Evolutionary conservation across 1,139 yeast genomes (phyloP).

Genomic region (Candida mesenterica): DNA sequence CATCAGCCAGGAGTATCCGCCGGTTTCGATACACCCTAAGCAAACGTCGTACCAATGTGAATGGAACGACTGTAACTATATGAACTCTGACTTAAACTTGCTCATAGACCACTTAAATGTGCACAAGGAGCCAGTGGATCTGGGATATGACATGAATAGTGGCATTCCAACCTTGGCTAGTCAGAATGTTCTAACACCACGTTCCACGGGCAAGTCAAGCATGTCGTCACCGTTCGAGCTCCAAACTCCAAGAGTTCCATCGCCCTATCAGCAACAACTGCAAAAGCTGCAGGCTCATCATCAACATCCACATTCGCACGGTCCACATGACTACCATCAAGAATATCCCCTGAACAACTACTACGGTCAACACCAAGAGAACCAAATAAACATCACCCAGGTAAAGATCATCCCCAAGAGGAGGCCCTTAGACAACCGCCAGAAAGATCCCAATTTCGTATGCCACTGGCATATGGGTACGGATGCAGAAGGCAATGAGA

Average conservation of each 20-base stretch:
- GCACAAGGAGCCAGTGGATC: constrained; percentile 33
- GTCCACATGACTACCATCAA: neutral
- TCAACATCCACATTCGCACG: neutral
- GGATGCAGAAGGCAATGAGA: constrained; percentile 28
- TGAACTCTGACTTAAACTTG: constrained; percentile 48
- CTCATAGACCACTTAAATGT: constrained; percentile 61
- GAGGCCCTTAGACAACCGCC: constrained; percentile 9
- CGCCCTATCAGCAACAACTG: neutral
- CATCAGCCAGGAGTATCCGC: constrained; percentile 32
- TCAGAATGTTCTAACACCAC: constrained; percentile 17
- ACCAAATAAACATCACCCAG: constrained; percentile 29
- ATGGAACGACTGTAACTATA: constrained; percentile 68
- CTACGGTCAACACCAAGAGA: neutral
- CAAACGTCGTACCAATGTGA: constrained; percentile 50
- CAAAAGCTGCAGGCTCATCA: neutral
- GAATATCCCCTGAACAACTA: neutral
- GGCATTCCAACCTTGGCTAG: constrained; percentile 10
- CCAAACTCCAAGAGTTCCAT: constrained; percentile 1
- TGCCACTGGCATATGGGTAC: constrained; percentile 49
- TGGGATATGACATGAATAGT: constrained; percentile 1
- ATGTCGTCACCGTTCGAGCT: constrained; percentile 14
- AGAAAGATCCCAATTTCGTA: constrained; percentile 26
- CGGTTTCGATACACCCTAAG: constrained; percentile 12
- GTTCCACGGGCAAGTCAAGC: constrained; percentile 13
- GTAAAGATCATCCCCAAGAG: constrained; percentile 34